These are phyloP conservation scores for Lodderomyces metapsilosis DNA, from an alignment of 1,139 yeast genomes.

Conservation along the genomic window DNA sequence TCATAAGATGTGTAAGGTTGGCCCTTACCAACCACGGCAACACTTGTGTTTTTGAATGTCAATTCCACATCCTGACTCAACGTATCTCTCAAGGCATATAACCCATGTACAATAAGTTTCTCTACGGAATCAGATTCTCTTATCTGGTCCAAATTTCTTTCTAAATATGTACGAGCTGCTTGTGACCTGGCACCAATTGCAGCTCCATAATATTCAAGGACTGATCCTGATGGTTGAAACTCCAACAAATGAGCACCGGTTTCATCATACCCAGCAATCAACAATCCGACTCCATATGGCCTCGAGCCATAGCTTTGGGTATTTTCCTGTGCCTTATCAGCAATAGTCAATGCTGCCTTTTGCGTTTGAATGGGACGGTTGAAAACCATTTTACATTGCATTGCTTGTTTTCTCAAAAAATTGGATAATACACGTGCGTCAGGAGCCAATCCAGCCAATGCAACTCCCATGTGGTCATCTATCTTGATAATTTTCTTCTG, in stretches of 20 bases:
- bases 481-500: constrained; percentile 90
- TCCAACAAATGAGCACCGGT: constrained; percentile 93
- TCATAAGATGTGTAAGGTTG: constrained; percentile 74
- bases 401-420: constrained; percentile 86
- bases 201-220: constrained; percentile 85
- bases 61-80: constrained; percentile 92
- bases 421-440: constrained; percentile 94
- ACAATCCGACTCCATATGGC: constrained; percentile 95
- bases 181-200: constrained; percentile 99
- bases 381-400: constrained; percentile 81
- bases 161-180: constrained; percentile 95
- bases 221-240: constrained; percentile 95
- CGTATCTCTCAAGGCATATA: constrained; percentile 91
- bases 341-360: constrained; percentile 81
- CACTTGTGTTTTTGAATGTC: constrained; percentile 79
- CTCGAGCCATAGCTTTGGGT: constrained; percentile 96
- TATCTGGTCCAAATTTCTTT: constrained; percentile 74
- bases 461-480: constrained; percentile 92
- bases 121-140: constrained; percentile 59
- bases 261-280: constrained; percentile 90
- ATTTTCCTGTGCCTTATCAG: constrained; percentile 95
- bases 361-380: constrained; percentile 85
- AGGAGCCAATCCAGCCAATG: constrained; percentile 96
- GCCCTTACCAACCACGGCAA: constrained; percentile 86
- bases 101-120: constrained; percentile 80